Conservation (phyloP, 2,329 filamentous ascomycete genomes). For the Fonsecaea multimorphosa region DNA sequence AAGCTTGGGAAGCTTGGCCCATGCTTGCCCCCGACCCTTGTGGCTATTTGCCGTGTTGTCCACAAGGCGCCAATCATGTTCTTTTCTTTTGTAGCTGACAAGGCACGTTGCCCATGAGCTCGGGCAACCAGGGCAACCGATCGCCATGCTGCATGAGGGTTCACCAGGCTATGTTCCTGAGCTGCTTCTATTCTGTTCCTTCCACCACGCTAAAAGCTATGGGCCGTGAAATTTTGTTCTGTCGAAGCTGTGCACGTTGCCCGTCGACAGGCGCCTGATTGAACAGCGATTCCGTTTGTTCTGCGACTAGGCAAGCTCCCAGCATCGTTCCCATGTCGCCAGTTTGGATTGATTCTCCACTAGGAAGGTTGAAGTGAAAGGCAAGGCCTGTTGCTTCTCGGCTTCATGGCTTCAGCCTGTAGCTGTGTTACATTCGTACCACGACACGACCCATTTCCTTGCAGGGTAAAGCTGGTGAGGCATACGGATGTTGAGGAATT, state of each 20-base stretch:
- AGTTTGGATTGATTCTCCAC: neutral
- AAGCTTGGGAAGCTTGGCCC: slow-evolving; percentile 12
- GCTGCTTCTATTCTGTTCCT: slow-evolving; percentile 15
- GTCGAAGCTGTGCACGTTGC: slow-evolving; percentile 18
- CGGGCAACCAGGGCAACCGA: neutral
- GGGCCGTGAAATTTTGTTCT: slow-evolving; percentile 6
- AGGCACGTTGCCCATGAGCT: slow-evolving; percentile 6
- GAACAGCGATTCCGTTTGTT: neutral
- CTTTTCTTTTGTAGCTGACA: slow-evolving; percentile 7
- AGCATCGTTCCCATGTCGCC: neutral
- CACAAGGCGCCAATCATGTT: slow-evolving; percentile 9
- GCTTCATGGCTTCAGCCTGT: neutral
- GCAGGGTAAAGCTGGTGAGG: slow-evolving; percentile 1
- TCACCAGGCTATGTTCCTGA: slow-evolving; percentile 3
- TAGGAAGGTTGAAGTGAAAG: neutral
- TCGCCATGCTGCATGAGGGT: slow-evolving; percentile 17
- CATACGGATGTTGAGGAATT: neutral
- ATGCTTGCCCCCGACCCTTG: slow-evolving; percentile 12
- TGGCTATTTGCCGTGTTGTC: neutral
- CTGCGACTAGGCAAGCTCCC: neutral
- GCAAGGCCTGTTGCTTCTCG: neutral
- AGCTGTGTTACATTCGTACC: slow-evolving; percentile 13
- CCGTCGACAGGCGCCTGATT: slow-evolving; percentile 14
- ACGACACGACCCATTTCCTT: neutral
- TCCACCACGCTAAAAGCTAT: slow-evolving; percentile 3